phyloP scores from a whole-genome alignment of 2,329 filamentous ascomycete genomes.

The Paraphoma chrysanthemicola region DNA sequence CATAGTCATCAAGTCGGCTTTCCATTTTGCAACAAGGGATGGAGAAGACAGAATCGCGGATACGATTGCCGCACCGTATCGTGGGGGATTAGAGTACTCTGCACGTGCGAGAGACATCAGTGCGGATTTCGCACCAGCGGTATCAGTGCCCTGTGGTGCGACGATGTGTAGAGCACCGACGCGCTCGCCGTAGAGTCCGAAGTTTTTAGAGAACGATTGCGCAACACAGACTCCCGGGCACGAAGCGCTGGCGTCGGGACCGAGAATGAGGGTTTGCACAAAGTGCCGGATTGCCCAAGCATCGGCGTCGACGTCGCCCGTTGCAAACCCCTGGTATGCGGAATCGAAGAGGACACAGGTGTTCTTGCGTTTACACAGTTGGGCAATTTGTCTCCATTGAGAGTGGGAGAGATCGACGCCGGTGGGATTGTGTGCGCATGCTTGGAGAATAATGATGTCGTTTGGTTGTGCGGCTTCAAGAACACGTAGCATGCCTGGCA shows the following conservation, averaged over 20 bases:
- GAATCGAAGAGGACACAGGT: constrained; percentile 30
- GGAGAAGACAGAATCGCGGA: not conserved
- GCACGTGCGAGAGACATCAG: not conserved
- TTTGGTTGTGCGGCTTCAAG: not conserved
- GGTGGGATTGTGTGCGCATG: constrained; percentile 3
- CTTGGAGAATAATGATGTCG: constrained; percentile 3
- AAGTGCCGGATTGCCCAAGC: constrained; percentile 31
- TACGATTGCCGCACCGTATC: not conserved
- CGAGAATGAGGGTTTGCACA: not conserved
- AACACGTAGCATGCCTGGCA: not conserved
- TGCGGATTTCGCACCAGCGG: not conserved
- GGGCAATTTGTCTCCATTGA: not conserved
- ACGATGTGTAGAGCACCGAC: constrained; percentile 36
- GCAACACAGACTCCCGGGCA: not conserved
- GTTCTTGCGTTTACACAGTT: not conserved
- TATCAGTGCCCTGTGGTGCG: not conserved
- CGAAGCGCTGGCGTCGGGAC: not conserved
- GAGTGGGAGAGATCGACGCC: not conserved
- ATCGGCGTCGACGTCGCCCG: constrained; percentile 36
- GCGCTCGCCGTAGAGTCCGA: constrained; percentile 45
- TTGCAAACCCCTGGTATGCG: constrained; percentile 46
- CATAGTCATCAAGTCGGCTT: not conserved
- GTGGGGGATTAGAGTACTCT: not conserved
- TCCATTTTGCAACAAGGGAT: not conserved
- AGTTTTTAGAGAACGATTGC: constrained; percentile 49